These are phyloP conservation scores for Nicotiana paniculata DNA, from an alignment of 257 asterid species.

Conservation along the genomic window DNA sequence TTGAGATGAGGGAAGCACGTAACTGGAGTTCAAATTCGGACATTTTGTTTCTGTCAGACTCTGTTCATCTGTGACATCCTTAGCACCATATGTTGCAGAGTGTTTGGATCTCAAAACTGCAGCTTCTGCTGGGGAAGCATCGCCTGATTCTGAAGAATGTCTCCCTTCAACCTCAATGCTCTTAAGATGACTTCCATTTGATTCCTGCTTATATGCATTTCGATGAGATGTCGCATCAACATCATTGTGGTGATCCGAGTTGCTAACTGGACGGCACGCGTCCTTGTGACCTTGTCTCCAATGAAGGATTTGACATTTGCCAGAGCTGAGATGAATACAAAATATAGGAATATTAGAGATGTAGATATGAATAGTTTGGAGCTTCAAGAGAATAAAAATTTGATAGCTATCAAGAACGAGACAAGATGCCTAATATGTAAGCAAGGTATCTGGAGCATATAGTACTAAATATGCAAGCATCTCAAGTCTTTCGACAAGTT, in stretches of 20 bases:
- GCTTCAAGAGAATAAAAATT: not conserved
- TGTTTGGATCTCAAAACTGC: slow-evolving; percentile 20
- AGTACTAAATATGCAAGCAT: not conserved
- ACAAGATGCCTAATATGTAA: not conserved
- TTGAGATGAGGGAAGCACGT: slow-evolving; percentile 13
- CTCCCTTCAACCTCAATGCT: slow-evolving; percentile 23
- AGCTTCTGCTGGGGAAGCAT: slow-evolving; percentile 16
- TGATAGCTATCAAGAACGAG: not conserved
- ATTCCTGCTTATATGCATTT: slow-evolving; percentile 29
- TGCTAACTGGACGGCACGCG: slow-evolving; percentile 51
- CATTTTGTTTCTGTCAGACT: not conserved
- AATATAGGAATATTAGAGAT: not conserved
- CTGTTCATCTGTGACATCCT: slow-evolving; percentile 15
- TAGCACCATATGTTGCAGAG: slow-evolving; percentile 15
- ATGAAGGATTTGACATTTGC: slow-evolving; percentile 69
- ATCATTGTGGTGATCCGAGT: slow-evolving; percentile 21
- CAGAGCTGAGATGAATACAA: slow-evolving; percentile 41
- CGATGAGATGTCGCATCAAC: slow-evolving; percentile 16
- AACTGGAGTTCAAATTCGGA: slow-evolving; percentile 15
- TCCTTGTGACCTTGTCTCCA: slow-evolving; percentile 91
- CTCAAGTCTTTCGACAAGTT: not conserved
- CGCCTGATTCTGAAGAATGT: slow-evolving; percentile 22
- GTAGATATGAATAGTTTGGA: not conserved
- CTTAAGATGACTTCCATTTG: slow-evolving; percentile 19
- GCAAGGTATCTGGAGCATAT: not conserved